Evolutionary conservation across 2,329 filamentous ascomycete species (phyloP), one percentile per base, ranked within the genome.

Genomic region (Kalaharituber pfeilii): DNA sequence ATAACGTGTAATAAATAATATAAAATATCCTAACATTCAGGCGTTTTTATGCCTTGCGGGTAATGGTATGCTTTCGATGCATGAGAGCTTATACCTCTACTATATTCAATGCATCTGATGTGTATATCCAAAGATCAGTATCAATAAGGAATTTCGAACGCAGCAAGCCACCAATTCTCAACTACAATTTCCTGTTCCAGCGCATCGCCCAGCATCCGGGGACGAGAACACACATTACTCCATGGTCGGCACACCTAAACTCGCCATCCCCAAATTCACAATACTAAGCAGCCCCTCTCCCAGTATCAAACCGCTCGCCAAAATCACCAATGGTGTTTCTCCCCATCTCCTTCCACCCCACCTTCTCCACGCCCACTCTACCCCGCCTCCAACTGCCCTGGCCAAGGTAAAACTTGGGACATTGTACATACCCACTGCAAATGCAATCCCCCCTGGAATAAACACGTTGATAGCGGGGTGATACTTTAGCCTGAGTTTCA

Each of bases 351-450:
- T 69, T 63, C 71, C 67, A 66, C 69, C 65, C 67, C 69, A 65
- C 66, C 71, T 70, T 52, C 72, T 73, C 87, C 87, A 95, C 69
- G 84, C 91, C 75, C 84, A 87, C 59, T 79, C 81, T 52, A 82
- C 69, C 44, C 81, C 59, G 0, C 91, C 91, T 2, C 91, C 91
- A 8, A 86, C 78, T 0, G 86, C 84, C 58, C 91, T 74, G 0
- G 91, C 88, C 33, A 98, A 72, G 0, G 91, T 98, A 66, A 98
- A 98, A 0, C 86, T 94, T 0, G 91, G 91, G 0, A 89, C 86
- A 64, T 96, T 98, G 70, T 96, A 98, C 80, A 98, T 98, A 50
- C 91, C 83, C 82, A 62, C 86, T 36, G 91, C 91, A 20, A 98
- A 89, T 2, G 91, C 89, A 64, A 98, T 95, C 0, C 91, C 91